Percentiles rank a stretch among this genome's conserved stretches.
Conservation (phyloP, 2,329 filamentous ascomycete genomes). For the Biscogniauxia marginata region DNA sequence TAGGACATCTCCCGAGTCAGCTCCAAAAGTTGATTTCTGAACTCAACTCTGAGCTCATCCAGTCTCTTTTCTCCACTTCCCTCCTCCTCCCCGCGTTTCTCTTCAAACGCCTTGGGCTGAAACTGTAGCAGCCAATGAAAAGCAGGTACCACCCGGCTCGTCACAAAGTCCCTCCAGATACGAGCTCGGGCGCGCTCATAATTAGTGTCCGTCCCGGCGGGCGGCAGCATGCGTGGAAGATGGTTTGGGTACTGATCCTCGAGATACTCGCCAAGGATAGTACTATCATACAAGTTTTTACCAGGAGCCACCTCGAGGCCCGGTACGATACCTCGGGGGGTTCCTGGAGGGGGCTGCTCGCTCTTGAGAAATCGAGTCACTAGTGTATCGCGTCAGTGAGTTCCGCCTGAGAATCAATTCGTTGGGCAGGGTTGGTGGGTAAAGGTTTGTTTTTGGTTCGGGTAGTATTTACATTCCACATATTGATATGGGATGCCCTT, state of each 20-base stretch:
- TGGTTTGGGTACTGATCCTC: slow-evolving; percentile 53
- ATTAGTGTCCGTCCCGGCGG: slow-evolving; percentile 36
- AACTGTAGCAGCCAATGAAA: slow-evolving; percentile 45
- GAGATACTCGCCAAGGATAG: slow-evolving; percentile 58
- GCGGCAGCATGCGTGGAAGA: slow-evolving; percentile 42
- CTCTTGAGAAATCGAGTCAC: slow-evolving; percentile 60
- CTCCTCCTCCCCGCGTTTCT: slow-evolving; percentile 3
- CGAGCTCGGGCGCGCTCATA: slow-evolving; percentile 51
- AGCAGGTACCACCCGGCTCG: slow-evolving; percentile 51
- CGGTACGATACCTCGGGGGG: slow-evolving; percentile 59
- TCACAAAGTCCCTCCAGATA: slow-evolving; percentile 59
- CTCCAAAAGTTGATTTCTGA: slow-evolving; percentile 48
- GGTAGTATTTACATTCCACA: slow-evolving; percentile 37
- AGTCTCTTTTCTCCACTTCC: slow-evolving; percentile 17
- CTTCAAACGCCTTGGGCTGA: slow-evolving; percentile 21
- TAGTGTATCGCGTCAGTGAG: slow-evolving; percentile 11
- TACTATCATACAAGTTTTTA: slow-evolving; percentile 56
- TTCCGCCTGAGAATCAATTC: too few relatives aligned
- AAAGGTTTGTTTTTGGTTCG: background rate
- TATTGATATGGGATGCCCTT: slow-evolving; percentile 60
- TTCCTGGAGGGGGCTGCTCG: slow-evolving; percentile 50
- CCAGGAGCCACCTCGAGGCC: slow-evolving; percentile 40
- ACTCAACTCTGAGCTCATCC: slow-evolving; percentile 44
- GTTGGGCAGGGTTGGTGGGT: background rate
- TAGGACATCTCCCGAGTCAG: slow-evolving; percentile 50